These are phyloP conservation scores for Omphalea diandra DNA, from an alignment of 441 rosid species.

Conservation along the genomic window DNA sequence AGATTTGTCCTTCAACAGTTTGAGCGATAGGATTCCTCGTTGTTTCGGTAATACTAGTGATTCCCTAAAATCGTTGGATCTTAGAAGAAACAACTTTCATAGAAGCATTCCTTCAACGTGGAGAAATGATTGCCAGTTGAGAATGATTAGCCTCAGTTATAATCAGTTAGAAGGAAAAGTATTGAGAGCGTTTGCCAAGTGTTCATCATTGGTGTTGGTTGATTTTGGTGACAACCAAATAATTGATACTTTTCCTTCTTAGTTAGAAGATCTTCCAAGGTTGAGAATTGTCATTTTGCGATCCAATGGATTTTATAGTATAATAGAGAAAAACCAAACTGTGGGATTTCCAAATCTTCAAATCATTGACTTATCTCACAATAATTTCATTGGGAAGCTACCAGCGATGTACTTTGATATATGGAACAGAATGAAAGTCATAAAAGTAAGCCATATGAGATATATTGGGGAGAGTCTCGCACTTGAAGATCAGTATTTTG, in stretches of 20 bases:
- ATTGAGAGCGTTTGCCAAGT: constrained; percentile 13
- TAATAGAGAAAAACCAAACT: background rate
- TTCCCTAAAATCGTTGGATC: no score
- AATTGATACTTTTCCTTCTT: constrained; percentile 31
- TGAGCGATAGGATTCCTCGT: no score
- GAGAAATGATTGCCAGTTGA: constrained; percentile 14
- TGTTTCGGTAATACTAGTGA: no score
- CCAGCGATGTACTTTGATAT: constrained; percentile 34
- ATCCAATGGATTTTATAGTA: constrained; percentile 24
- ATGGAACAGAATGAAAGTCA: constrained; percentile 44
- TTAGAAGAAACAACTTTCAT: no score
- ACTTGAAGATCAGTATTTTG: background rate
- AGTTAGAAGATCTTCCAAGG: constrained; percentile 26
- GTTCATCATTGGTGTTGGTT: constrained; percentile 17
- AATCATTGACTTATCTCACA: constrained; percentile 20
- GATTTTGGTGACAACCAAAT: constrained; percentile 26
- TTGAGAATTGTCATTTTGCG: constrained; percentile 27
- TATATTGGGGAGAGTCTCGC: background rate
- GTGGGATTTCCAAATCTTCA: constrained; percentile 1
- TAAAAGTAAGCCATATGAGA: constrained; percentile 25
- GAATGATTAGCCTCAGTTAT: constrained; percentile 5
- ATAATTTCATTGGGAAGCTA: constrained; percentile 26
- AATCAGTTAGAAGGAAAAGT: constrained; percentile 20
- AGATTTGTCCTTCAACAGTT: no score
- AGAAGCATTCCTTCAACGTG: no score